A percentile compares a stretch with the other conserved stretches of the same genome.
These are phyloP conservation scores for Xylariaceae sp. DNA, from an alignment of 2,329 filamentous ascomycete species.

Conservation along the genomic window DNA sequence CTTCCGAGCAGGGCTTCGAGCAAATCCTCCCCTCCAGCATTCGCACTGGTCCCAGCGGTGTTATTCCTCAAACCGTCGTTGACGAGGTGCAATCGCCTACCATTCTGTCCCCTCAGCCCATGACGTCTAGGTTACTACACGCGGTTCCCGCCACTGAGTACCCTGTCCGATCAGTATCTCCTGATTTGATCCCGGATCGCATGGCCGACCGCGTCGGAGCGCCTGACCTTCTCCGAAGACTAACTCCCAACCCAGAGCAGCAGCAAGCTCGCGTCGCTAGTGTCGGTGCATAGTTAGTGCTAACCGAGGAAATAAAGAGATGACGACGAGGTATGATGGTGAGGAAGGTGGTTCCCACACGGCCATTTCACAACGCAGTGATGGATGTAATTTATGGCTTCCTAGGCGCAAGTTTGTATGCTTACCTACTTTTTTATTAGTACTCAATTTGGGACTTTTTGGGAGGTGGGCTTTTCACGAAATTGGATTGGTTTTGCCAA, in stretches of 20 bases:
- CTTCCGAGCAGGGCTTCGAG: conserved; percentile 53
- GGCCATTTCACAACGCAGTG: no score
- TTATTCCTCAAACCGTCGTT: conserved; percentile 35
- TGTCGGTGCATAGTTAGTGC: conserved; percentile 25
- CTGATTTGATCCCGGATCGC: conserved; percentile 58
- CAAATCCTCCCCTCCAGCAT: conserved; percentile 55
- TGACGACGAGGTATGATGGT: no score
- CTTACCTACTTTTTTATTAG: no score
- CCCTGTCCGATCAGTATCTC: conserved; percentile 51
- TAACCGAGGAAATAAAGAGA: no score
- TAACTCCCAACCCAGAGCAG: conserved; percentile 32
- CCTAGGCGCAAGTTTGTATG: no score
- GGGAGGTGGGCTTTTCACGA: no score
- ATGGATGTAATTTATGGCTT: no score
- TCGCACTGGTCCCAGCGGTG: conserved; percentile 48
- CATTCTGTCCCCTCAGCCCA: conserved; percentile 52
- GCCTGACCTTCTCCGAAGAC: conserved; percentile 36
- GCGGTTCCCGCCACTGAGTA: conserved; percentile 53
- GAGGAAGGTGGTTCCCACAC: no score
- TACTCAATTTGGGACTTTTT: no score
- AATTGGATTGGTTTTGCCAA: no score
- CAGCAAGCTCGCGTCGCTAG: conserved; percentile 28
- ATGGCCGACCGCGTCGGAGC: conserved; percentile 57
- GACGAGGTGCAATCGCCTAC: conserved; percentile 41
- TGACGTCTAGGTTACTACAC: conserved; percentile 52